phyloP scores from a whole-genome alignment of 2,329 filamentous ascomycete genomes.

The Aureobasidium sp. region DNA sequence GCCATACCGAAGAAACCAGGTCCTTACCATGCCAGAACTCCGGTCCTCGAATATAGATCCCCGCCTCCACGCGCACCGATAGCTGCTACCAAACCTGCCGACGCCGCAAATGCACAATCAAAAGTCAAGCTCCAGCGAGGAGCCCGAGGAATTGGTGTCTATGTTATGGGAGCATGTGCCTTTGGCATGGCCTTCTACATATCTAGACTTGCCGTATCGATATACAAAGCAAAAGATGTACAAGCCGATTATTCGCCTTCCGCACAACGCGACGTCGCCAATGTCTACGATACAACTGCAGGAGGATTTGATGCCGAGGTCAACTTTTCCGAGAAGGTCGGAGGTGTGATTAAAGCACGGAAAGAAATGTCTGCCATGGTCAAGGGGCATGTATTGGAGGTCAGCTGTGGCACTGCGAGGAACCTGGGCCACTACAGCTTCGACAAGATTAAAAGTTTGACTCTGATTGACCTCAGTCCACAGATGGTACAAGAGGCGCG shows the following conservation, averaged over 20 bases:
- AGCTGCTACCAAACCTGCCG: conserved; percentile 16
- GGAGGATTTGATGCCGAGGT: conserved; percentile 42
- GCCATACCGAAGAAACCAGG: conserved; percentile 10
- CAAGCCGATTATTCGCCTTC: neutral
- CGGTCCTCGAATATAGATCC: neutral
- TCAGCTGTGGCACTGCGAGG: conserved; percentile 43
- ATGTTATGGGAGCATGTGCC: conserved; percentile 22
- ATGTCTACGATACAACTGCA: conserved; percentile 40
- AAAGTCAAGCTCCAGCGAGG: conserved; percentile 13
- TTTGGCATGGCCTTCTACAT: conserved; percentile 36
- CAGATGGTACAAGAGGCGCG: conserved; percentile 43
- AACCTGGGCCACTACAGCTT: conserved; percentile 40
- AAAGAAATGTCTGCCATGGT: conserved; percentile 35
- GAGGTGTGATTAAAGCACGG: conserved; percentile 35
- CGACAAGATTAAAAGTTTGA: conserved; percentile 34
- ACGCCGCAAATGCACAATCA: conserved; percentile 18
- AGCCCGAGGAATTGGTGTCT: conserved; percentile 1
- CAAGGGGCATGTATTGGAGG: conserved; percentile 42
- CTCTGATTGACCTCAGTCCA: conserved; percentile 40
- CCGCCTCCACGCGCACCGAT: neutral
- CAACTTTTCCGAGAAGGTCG: conserved; percentile 36
- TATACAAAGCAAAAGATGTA: conserved; percentile 14
- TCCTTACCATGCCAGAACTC: conserved; percentile 4
- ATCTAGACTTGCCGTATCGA: conserved; percentile 31
- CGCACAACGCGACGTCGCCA: conserved; percentile 35